Evolutionary conservation across 1,284 basidiomycete genomes (phyloP), one percentile per base, ranked within the genome.

Genomic region (Boletus semigastroideus): DNA sequence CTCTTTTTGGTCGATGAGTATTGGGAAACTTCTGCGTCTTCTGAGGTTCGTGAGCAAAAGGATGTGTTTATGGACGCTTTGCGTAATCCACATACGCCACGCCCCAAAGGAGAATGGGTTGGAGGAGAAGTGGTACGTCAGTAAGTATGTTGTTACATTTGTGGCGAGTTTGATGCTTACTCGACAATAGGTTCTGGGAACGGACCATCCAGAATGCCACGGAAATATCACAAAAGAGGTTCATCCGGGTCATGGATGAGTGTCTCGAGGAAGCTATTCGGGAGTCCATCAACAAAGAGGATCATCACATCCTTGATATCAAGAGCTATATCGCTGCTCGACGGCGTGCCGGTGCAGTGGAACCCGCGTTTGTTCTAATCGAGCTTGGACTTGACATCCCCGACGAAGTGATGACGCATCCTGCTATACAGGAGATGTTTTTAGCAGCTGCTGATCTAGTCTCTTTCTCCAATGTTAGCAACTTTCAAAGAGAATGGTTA

Each of bases 41-140:
- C 25, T 1, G 25, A 59, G 4, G 76, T 70, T 6, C 59, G 60
- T 14, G 30, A 52, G 34, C 65, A 67, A 47, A 68, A 64, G 16
- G 64, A 72, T 20, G 58, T 65, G 14, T 54, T 75, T 30, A 69
- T 73, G 57, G 70, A 76, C 49, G 73, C 73, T 0, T 39, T 77
- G 25, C 27, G 46, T 16, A 61, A 66, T 13, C 62, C 62, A 14
- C 39, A 55, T 31, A 25, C 3, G 0, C 53, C 43, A 17, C 62
- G 60, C 28, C 62, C 60, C 0, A 28, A 51, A 36, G 64, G 48
- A 30, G 62, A 63, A 43, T 64, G 59, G 47, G 7, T 64, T 1
- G 50, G 51, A 0, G 63, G 61, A 2, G 62, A 66, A 49, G 20
- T 65, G 4, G 37, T 36, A 25, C 61, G 56, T 12, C 61, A 65